These are phyloP conservation scores for Lasiodiplodia sp. DNA, from an alignment of 2,329 filamentous ascomycete species.

Conservation along the genomic window DNA sequence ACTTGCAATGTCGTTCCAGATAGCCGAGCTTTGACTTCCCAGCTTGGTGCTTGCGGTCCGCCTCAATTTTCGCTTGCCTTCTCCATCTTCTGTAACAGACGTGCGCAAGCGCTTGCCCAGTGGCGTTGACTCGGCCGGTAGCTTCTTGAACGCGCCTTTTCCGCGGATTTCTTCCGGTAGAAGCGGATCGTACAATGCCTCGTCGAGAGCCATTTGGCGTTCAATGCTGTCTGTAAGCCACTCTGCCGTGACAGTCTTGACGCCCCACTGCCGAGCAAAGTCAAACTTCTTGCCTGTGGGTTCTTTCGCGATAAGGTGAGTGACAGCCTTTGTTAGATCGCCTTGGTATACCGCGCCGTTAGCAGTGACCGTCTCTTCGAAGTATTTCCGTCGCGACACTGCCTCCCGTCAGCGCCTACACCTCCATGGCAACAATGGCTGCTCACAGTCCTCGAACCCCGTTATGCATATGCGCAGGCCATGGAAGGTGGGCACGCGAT, in stretches of 20 bases:
- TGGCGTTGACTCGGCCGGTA: constrained; percentile 47
- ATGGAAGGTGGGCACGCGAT: constrained; percentile 70
- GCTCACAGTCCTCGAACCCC: constrained; percentile 70
- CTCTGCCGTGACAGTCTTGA: constrained; percentile 79
- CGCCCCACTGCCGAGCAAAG: constrained; percentile 82
- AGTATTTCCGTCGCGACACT: constrained; percentile 71
- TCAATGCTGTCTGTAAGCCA: constrained; percentile 87
- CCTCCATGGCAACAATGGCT: background rate
- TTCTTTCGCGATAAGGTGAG: constrained; percentile 82
- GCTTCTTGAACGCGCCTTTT: constrained; percentile 72
- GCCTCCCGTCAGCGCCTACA: constrained; percentile 38
- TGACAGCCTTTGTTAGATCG: constrained; percentile 84
- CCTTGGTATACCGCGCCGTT: constrained; percentile 87
- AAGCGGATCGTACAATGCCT: constrained; percentile 80
- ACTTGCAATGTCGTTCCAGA: constrained; percentile 89
- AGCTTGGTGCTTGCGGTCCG: constrained; percentile 87
- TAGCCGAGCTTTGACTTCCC: constrained; percentile 76
- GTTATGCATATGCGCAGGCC: constrained; percentile 72
- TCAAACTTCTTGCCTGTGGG: constrained; percentile 89
- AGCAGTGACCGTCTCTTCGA: constrained; percentile 70
- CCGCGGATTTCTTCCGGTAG: constrained; percentile 76
- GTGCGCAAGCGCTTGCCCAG: constrained; percentile 45
- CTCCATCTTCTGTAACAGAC: constrained; percentile 44
- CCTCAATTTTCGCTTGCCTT: constrained; percentile 78
- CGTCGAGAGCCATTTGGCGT: constrained; percentile 89